Evolutionary conservation across 192 early-diverging fungal species (phyloP), one percentile per base, ranked within the genome.

Genomic region (Funneliformis geosporum): DNA sequence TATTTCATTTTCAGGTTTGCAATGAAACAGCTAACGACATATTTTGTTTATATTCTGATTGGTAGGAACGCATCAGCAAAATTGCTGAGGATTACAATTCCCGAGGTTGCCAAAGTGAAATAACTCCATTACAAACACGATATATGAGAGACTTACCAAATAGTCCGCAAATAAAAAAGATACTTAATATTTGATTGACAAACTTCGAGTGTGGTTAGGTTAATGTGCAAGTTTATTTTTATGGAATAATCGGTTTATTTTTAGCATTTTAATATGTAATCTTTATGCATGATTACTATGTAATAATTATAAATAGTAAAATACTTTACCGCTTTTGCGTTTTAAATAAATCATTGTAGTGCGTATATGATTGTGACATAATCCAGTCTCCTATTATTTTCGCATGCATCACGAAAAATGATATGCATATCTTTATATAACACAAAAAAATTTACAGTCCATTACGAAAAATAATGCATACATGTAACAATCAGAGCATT

Each of bases 161-260:
- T 62, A 62, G 23, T 62, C 21, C 61, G 61, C 61, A 62, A 62
- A 27, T 27, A 27, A 62, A 62, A 62, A 27, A 62, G 27, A 27
- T 62, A 62, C n/a, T 62, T 62, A 62, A 33, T n/a, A n/a, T n/a
- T n/a, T n/a, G 8, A 8, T 61, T 27, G 9, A 61, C 11, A 46
- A 46, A 46, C 44, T 46, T 47, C 10, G 10, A 27, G 61, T 62
- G 23, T 62, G 61, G 61, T 64, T 64, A 64, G 25, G 61, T 14
- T 64, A 64, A 64, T 64, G 61, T 62, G n/a, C 61, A 62, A 27
- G 61, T 62, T 62, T 62, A 62, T 62, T 61, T 21, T 61, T 61
- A 61, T 61, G 59, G 59, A 60, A 60, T 23, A 60, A 60, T 60
- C n/a, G 1, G 60, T 61, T 61, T 62, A 27, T 62, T 62, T 62